Evolutionary conservation across 2,329 filamentous ascomycete species (phyloP), one percentile per base, ranked within the genome.

Genomic region (Rhexocercosporidium sp.): DNA sequence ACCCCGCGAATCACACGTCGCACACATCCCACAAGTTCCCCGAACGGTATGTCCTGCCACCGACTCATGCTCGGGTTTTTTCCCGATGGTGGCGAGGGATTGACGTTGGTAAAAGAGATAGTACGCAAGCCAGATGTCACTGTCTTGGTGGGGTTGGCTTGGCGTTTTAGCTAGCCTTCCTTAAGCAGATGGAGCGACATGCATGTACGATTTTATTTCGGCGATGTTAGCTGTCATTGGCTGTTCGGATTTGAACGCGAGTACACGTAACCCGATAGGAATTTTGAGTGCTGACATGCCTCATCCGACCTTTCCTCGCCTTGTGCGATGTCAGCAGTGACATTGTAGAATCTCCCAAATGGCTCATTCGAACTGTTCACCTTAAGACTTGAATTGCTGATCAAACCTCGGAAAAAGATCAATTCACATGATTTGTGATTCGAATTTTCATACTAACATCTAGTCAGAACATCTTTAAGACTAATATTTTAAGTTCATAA

Each of bases 91-190:
- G 54, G n/a, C 11, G 54, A 18, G 20, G 34, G n/a, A 57, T 39
- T 57, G 54, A 20, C 22, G 31, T 37, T 37, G 53, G 22, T 22
- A 18, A 37, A 4, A 41, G 31, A 53, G 11, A 47, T 20, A n/a
- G 16, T 57, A 57, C 54, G 54, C 54, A 57, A 53, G 29, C 54
- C 20, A 57, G 18, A 57, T 39, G 54, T 57, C 54, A 57, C 54
- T 25, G 27, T 57, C 54, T 37, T 57, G 54, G 34, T 20, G n/a
- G 20, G 12, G 20, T 57, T 57, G 54, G 54, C 34, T 20, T 57
- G 54, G 31, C 31, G 20, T 18, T 39, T 39, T 39, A 22, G 31
- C 54, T 57, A 20, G 34, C 31, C 54, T 37, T 25, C 20, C 34
- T 37, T 3, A 53, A 31, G 49, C 27, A 27, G 49, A 53, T 53